Percentiles rank a stretch among this genome's conserved stretches.
These are phyloP conservation scores for Lactarius hengduanensis DNA, from an alignment of 768 basidiomycete species.

Conservation along the genomic window DNA sequence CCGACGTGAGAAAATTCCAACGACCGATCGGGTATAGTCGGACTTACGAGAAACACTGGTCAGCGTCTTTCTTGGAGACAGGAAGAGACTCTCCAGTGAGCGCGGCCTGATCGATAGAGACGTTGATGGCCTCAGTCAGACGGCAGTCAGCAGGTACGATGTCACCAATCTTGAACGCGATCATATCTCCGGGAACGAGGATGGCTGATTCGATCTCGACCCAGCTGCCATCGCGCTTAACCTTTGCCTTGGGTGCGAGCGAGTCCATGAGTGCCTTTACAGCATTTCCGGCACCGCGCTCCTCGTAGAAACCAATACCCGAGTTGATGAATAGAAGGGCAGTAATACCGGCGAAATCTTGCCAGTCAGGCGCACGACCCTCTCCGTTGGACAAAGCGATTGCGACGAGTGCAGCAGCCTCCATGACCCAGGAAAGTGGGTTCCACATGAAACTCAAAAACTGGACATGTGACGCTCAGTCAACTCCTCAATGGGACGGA, in stretches of 20 bases:
- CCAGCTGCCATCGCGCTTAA: slow-evolving; percentile 85
- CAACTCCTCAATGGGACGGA: not conserved
- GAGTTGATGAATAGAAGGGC: slow-evolving; percentile 92
- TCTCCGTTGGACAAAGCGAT: slow-evolving; percentile 96
- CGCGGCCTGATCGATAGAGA: slow-evolving; percentile 97
- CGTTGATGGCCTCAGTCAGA: slow-evolving; percentile 94
- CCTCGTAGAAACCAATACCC: slow-evolving; percentile 97
- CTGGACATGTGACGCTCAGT: slow-evolving; percentile 37
- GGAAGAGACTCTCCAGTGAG: slow-evolving; percentile 97
- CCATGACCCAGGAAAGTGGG: slow-evolving; percentile 99
- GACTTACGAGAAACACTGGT: slow-evolving; percentile 97
- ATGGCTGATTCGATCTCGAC: slow-evolving; percentile 84
- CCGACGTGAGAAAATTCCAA: slow-evolving; percentile 20
- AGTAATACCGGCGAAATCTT: slow-evolving; percentile 96
- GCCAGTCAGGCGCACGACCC: slow-evolving; percentile 85
- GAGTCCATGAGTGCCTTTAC: slow-evolving; percentile 99
- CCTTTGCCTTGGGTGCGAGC: slow-evolving; percentile 95
- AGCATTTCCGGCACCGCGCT: slow-evolving; percentile 95
- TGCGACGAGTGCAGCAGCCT: slow-evolving; percentile 90
- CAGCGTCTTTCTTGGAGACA: slow-evolving; percentile 85
- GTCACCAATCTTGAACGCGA: slow-evolving; percentile 99
- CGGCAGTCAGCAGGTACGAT: slow-evolving; percentile 98
- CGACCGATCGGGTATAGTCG: slow-evolving; percentile 13
- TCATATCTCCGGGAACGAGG: slow-evolving; percentile 93
- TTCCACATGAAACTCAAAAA: slow-evolving; percentile 99